These are phyloP conservation scores for Anisodus tanguticus DNA, from an alignment of 257 asterid species.

Conservation along the genomic window DNA sequence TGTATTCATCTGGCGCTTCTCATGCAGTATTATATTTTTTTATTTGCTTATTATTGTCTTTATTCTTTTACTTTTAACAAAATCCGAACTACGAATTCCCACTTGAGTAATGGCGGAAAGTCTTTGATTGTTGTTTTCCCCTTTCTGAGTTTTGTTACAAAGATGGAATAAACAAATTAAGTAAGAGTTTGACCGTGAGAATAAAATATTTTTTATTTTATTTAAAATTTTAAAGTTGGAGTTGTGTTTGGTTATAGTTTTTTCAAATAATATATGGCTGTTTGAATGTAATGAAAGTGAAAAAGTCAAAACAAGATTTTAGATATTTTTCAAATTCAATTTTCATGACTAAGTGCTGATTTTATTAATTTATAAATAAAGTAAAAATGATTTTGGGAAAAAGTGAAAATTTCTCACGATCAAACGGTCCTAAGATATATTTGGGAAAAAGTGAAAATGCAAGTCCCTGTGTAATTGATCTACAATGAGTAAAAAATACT, in stretches of 20 bases:
- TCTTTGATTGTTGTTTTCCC: background rate
- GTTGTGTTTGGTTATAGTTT: no score
- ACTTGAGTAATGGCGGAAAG: background rate
- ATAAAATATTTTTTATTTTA: no score
- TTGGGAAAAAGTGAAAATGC: background rate
- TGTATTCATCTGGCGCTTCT: background rate
- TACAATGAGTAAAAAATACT: background rate
- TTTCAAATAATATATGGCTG: no score
- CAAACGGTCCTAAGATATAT: background rate
- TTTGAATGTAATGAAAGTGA: no score
- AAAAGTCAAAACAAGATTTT: no score
- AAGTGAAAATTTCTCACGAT: no score
- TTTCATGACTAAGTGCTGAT: no score
- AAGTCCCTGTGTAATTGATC: background rate
- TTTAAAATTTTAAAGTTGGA: no score
- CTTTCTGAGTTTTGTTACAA: background rate
- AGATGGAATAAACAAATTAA: background rate
- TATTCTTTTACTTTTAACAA: background rate
- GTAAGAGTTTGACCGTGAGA: background rate
- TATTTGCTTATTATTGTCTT: background rate
- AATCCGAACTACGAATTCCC: background rate
- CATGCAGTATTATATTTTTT: background rate
- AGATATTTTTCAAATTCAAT: no score
- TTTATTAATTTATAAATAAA: no score
- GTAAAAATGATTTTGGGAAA: no score